Percentiles rank a stretch among this genome's conserved stretches.
phyloP scores from a whole-genome alignment of 2,329 filamentous ascomycete genomes.

The Endocalyx cinctus region DNA sequence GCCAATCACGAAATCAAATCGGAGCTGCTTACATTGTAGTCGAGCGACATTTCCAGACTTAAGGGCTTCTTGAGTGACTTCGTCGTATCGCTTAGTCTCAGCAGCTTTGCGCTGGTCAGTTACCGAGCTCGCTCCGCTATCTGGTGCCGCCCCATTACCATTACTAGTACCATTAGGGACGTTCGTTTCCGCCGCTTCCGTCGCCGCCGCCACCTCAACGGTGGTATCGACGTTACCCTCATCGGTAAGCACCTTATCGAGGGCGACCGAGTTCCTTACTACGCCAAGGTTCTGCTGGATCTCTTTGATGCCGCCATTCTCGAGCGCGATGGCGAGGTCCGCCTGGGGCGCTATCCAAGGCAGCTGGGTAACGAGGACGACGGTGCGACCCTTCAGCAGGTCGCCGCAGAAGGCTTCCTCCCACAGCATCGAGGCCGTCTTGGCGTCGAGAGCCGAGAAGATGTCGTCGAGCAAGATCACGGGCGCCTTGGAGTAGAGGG shows the following conservation, averaged over 20 bases:
- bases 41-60: conserved; percentile 42
- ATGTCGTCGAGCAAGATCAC: conserved; percentile 55
- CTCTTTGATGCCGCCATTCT: conserved; percentile 38
- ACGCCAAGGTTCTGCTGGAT: conserved; percentile 42
- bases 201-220: conserved; percentile 18
- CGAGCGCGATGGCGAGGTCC: conserved; percentile 41
- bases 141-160: conserved; percentile 1
- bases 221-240: conserved; percentile 27
- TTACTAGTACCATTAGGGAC: conserved; percentile 8
- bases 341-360: conserved; percentile 49
- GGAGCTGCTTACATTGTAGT: conserved; percentile 39
- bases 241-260: conserved; percentile 34
- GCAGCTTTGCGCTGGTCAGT: conserved; percentile 26
- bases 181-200: conserved; percentile 1
- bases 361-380: conserved; percentile 53
- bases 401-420: conserved; percentile 54
- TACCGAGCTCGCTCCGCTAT: conserved; percentile 12
- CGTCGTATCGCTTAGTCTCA: conserved; percentile 32
- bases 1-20: no score
- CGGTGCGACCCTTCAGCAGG: conserved; percentile 48
- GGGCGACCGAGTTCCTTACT: conserved; percentile 38
- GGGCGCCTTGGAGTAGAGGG: conserved; percentile 52
- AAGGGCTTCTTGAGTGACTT: conserved; percentile 45
- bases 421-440: conserved; percentile 53
- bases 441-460: conserved; percentile 55